A percentile compares a stretch with the other conserved stretches of the same genome.
These are phyloP conservation scores for Malus asiatica DNA, from an alignment of 306 rosid species.

Conservation along the genomic window DNA sequence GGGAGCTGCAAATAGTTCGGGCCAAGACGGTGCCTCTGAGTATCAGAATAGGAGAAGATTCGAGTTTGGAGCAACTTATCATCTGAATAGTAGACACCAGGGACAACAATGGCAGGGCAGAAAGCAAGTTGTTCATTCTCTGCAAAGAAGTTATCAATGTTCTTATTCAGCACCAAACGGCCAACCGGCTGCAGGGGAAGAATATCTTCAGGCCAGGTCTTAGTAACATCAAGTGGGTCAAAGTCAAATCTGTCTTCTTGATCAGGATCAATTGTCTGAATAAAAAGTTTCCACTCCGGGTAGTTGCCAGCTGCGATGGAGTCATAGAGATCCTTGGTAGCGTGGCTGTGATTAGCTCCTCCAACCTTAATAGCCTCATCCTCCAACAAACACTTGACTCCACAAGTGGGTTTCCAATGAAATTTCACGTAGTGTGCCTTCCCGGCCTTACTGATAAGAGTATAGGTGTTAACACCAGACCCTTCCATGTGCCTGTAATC, in stretches of 20 bases:
- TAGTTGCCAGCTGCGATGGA: slow-evolving; percentile 92
- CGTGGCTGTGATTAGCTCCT: slow-evolving; percentile 94
- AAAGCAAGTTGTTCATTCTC: slow-evolving; percentile 96
- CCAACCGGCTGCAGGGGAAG: slow-evolving; percentile 94
- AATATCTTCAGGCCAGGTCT: slow-evolving; percentile 97
- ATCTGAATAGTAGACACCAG: slow-evolving; percentile 78
- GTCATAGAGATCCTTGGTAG: slow-evolving; percentile 83
- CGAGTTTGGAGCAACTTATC: slow-evolving; percentile 90
- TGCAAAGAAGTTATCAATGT: slow-evolving; percentile 90
- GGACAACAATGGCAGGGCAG: slow-evolving; percentile 74
- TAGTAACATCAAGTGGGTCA: slow-evolving; percentile 91
- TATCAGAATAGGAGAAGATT: slow-evolving; percentile 77
- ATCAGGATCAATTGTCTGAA: slow-evolving; percentile 88
- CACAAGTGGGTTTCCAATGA: slow-evolving; percentile 85
- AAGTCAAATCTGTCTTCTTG: slow-evolving; percentile 83
- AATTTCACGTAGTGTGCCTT: slow-evolving; percentile 72
- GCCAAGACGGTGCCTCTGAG: slow-evolving; percentile 96
- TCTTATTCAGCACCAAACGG: slow-evolving; percentile 88
- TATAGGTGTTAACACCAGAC: slow-evolving; percentile 78
- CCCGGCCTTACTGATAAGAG: slow-evolving; percentile 70
- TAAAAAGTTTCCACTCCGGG: slow-evolving; percentile 92
- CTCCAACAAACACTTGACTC: slow-evolving; percentile 74
- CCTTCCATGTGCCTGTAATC: slow-evolving; percentile 98
- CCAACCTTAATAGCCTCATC: slow-evolving; percentile 82
- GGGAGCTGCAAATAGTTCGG: slow-evolving; percentile 96